A percentile compares a stretch with the other conserved stretches of the same genome.
phyloP scores from a whole-genome alignment of 352 stramenopile species.

The Phytophthora rubi region DNA sequence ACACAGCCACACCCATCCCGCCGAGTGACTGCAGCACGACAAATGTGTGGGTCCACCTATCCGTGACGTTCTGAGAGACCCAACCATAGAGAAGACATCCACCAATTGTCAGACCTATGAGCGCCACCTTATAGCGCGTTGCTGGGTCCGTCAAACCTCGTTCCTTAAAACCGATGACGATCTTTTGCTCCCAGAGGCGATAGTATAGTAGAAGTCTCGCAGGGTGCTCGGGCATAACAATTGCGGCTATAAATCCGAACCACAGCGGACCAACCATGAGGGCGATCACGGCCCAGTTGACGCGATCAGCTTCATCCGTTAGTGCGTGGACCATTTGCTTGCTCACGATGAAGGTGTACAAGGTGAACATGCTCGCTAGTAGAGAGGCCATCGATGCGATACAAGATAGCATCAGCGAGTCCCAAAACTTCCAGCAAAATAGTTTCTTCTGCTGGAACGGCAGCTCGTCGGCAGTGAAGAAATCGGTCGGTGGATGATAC shows the following conservation, averaged over 20 bases:
- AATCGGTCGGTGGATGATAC: not conserved
- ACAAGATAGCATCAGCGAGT: not conserved
- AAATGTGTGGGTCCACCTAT: not conserved
- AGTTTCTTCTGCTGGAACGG: constrained; percentile 11
- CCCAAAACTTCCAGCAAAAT: not conserved
- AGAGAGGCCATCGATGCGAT: not conserved
- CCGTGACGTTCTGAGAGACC: not conserved
- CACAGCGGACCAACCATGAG: not conserved
- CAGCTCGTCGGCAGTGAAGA: constrained; percentile 9
- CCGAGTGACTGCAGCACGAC: not conserved
- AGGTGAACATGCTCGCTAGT: not conserved
- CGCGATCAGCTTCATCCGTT: no score
- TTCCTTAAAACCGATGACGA: not conserved
- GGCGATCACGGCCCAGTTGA: no score
- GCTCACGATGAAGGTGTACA: constrained; percentile 1
- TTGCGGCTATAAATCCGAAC: not conserved
- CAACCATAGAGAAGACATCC: not conserved
- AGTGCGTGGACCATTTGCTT: no score
- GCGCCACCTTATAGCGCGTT: not conserved
- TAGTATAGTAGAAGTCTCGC: not conserved
- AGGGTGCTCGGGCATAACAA: not conserved
- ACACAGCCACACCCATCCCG: not conserved
- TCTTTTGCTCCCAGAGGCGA: not conserved
- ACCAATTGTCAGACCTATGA: not conserved
- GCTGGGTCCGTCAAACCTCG: not conserved